Conservation (phyloP, 225 moss, liverwort and hornwort species). For the Antitrichia curtipendula region DNA sequence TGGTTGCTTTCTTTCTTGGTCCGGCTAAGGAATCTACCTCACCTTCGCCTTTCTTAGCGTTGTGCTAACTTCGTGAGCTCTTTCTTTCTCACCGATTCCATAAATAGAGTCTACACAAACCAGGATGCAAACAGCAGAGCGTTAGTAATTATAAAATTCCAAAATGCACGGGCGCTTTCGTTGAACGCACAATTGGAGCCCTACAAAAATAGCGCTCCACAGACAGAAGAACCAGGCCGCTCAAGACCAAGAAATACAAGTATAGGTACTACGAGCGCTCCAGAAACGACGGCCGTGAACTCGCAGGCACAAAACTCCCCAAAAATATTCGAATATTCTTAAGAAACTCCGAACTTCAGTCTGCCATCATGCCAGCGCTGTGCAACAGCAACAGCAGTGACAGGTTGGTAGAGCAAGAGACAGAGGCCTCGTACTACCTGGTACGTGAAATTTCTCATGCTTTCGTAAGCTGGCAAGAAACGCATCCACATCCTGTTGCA, state of each 20-base stretch:
- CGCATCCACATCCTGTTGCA: conserved; percentile 14
- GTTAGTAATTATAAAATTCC: not conserved
- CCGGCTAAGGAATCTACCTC: conserved; percentile 1
- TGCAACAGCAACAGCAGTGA: not conserved
- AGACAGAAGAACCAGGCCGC: not conserved
- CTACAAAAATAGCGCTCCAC: not conserved
- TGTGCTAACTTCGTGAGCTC: conserved; percentile 19
- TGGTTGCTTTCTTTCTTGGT: not conserved
- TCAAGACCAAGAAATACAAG: not conserved
- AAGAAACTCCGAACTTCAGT: not conserved
- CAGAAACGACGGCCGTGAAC: not conserved
- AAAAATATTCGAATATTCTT: not conserved
- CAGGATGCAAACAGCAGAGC: not conserved
- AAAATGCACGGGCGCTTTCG: not conserved
- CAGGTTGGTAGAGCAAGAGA: not conserved
- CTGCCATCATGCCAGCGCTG: not conserved
- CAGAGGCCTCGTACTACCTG: not conserved
- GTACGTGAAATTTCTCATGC: conserved; percentile 16
- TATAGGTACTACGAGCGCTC: not conserved
- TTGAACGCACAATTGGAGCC: not conserved
- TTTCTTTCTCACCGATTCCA: conserved; percentile 13
- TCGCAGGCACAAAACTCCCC: not conserved
- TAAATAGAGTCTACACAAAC: conserved; percentile 6
- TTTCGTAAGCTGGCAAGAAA: not conserved
- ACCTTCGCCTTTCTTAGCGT: conserved; percentile 21